Conservation (phyloP, 495 filamentous ascomycete genomes). For the Podospora tetraspora region DNA sequence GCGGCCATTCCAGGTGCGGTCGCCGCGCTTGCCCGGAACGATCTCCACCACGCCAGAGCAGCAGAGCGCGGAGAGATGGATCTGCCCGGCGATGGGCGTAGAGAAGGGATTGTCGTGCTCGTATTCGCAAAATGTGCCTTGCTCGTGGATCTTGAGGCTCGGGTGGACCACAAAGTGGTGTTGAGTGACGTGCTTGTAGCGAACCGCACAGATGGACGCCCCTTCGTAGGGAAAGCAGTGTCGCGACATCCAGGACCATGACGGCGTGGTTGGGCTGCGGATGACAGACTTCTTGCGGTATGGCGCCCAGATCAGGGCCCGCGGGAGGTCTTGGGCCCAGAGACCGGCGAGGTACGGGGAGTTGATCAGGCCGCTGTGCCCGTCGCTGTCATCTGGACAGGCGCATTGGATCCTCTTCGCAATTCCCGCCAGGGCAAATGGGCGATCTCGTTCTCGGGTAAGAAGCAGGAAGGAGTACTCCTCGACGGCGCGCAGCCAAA, state of each 20-base stretch:
- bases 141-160: constrained; percentile 5
- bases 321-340: constrained; percentile 6
- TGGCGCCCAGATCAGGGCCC: constrained; percentile 17
- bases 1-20: constrained; percentile 2
- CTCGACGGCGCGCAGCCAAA: constrained; percentile 20
- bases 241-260: constrained; percentile 17
- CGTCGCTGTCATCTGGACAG: not conserved
- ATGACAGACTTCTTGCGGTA: constrained; percentile 12
- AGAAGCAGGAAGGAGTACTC: constrained; percentile 20
- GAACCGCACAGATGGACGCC: not conserved
- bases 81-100: constrained; percentile 2
- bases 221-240: constrained; percentile 1
- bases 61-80: constrained; percentile 2
- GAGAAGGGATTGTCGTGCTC: constrained; percentile 12
- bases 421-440: constrained; percentile 17
- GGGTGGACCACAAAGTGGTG: constrained; percentile 6
- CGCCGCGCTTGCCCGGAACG: not conserved
- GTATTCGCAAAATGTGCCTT: constrained; percentile 13
- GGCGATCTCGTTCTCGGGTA: constrained; percentile 14
- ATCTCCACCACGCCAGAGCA: constrained; percentile 10
- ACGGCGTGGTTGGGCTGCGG: constrained; percentile 1
- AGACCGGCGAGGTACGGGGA: constrained; percentile 12
- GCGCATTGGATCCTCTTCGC: constrained; percentile 7
- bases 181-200: constrained; percentile 15
- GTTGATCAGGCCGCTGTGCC: not conserved